Conservation (phyloP, 495 filamentous ascomycete genomes). For the Aspergillus cavernicola region DNA sequence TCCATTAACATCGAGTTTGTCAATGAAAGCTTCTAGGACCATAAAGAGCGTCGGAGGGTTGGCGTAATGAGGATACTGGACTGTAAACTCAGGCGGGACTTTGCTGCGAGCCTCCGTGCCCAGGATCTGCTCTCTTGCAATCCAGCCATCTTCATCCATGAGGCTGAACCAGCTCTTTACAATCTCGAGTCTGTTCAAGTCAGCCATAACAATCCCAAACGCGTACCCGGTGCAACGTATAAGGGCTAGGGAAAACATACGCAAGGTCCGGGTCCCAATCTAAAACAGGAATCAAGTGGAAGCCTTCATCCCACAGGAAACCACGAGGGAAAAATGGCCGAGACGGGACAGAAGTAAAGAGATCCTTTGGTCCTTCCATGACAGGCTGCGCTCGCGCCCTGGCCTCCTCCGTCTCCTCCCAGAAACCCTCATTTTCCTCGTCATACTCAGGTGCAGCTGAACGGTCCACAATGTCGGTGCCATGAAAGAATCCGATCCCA, state of each 20-base stretch:
- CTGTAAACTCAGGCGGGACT: constrained; percentile 91
- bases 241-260: constrained; percentile 28
- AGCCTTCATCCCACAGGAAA: constrained; percentile 98
- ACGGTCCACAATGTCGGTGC: constrained; percentile 79
- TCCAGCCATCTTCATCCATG: constrained; percentile 98
- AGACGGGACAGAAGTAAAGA: constrained; percentile 92
- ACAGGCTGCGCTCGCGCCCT: constrained; percentile 58
- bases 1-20: constrained; percentile 57
- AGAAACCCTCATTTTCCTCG: constrained; percentile 95
- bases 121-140: constrained; percentile 93
- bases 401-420: constrained; percentile 83
- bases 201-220: constrained; percentile 1
- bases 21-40: constrained; percentile 75
- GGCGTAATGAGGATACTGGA: constrained; percentile 96
- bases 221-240: background rate
- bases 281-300: constrained; percentile 85
- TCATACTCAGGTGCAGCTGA: constrained; percentile 89
- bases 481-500: constrained; percentile 94
- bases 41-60: constrained; percentile 98
- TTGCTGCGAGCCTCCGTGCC: constrained; percentile 93
- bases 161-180: constrained; percentile 93
- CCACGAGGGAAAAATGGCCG: constrained; percentile 94
- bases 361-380: constrained; percentile 78
- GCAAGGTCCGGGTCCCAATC: constrained; percentile 93
- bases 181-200: constrained; percentile 64